Percentiles rank a stretch among this genome's conserved stretches.
Evolutionary conservation across 1,284 basidiomycete species (phyloP).

Genomic region (Ganoderma sinense): DNA sequence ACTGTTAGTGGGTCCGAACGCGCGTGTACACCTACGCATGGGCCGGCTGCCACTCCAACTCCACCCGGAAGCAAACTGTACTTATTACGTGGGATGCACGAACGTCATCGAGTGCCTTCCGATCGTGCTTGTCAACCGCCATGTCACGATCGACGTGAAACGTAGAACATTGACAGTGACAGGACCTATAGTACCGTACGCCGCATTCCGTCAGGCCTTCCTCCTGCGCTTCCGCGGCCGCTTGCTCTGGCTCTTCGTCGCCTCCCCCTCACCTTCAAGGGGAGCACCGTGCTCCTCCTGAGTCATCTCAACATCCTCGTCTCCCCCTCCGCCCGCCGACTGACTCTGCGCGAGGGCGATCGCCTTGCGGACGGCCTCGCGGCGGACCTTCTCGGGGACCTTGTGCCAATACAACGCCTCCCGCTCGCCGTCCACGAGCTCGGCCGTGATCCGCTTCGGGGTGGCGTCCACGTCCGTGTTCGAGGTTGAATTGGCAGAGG

Average conservation of each 20-base stretch:
- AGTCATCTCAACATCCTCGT: not conserved
- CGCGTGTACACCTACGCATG: too few relatives aligned
- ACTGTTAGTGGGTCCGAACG: too few relatives aligned
- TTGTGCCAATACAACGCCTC: slow-evolving; percentile 82
- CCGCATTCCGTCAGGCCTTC: slow-evolving; percentile 12
- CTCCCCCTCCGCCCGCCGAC: not conserved
- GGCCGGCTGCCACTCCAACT: too few relatives aligned
- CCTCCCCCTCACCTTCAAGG: not conserved
- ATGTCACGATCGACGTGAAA: too few relatives aligned
- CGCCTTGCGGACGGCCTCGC: slow-evolving; percentile 64
- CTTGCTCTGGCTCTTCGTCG: slow-evolving; percentile 8
- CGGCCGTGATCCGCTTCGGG: slow-evolving; percentile 50
- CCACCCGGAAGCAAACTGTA: too few relatives aligned
- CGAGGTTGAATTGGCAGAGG: not conserved
- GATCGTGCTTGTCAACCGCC: too few relatives aligned
- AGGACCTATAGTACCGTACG: not conserved
- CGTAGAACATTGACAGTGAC: too few relatives aligned
- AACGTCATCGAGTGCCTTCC: too few relatives aligned
- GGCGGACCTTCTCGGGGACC: slow-evolving; percentile 73
- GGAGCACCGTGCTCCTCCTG: not conserved
- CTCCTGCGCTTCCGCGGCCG: slow-evolving; percentile 32
- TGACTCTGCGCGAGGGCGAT: slow-evolving; percentile 4
- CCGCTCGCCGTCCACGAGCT: slow-evolving; percentile 64
- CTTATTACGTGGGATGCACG: too few relatives aligned
- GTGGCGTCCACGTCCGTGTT: slow-evolving; percentile 30